Percentiles rank a stretch among this genome's conserved stretches.
Evolutionary conservation across 371 early-diverging fungal genomes (phyloP).

Genomic region (Mortierella sp.): DNA sequence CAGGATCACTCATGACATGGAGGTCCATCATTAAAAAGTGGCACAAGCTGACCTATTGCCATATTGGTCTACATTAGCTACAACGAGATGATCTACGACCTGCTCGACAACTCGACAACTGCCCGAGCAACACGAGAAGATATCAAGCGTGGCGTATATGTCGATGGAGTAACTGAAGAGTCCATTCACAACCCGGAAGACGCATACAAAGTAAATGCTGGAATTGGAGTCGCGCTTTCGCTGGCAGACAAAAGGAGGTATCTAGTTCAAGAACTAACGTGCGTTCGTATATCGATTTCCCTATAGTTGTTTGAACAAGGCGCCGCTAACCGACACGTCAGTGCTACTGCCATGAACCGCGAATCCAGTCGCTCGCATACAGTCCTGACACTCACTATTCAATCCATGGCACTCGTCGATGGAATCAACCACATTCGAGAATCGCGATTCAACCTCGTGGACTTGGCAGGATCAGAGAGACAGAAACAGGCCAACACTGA

Average conservation of each 20-base stretch:
- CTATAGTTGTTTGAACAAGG: slow-evolving; percentile 64
- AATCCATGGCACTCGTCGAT: slow-evolving; percentile 64
- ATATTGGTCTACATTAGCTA: slow-evolving; percentile 60
- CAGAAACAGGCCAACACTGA: slow-evolving; percentile 84
- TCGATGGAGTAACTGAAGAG: slow-evolving; percentile 71
- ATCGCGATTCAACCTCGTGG: slow-evolving; percentile 83
- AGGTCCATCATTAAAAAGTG: neutral
- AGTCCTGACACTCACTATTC: slow-evolving; percentile 70
- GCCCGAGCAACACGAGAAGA: slow-evolving; percentile 71
- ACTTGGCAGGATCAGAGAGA: slow-evolving; percentile 95
- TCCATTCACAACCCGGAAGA: slow-evolving; percentile 68
- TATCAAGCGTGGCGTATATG: slow-evolving; percentile 72
- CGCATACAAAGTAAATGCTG: slow-evolving; percentile 61
- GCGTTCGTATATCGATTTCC: neutral
- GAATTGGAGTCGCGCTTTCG: neutral
- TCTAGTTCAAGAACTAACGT: neutral
- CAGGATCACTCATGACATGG: too few species aligned
- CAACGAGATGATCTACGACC: slow-evolving; percentile 92
- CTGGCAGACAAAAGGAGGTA: neutral
- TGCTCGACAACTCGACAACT: slow-evolving; percentile 73
- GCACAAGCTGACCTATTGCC: neutral
- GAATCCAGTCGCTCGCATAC: slow-evolving; percentile 77
- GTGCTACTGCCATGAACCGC: slow-evolving; percentile 72
- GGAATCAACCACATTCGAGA: slow-evolving; percentile 72
- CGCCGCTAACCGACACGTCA: slow-evolving; percentile 68